Conservation (phyloP, 2,329 filamentous ascomycete genomes). For the Ophiocordyceps robertsii region DNA sequence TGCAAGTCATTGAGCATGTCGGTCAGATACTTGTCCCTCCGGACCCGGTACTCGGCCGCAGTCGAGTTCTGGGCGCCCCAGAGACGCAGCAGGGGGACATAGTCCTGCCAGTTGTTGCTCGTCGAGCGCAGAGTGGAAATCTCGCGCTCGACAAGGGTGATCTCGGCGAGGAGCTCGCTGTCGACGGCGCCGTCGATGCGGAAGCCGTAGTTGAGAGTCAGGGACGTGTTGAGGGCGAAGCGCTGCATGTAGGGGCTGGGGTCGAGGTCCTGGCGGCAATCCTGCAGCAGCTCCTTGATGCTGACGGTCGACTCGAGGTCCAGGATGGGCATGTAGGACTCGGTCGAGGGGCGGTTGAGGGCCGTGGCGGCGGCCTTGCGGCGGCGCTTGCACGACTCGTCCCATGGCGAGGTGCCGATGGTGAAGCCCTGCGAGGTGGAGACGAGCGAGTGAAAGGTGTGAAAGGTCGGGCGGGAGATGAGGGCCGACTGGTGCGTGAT, state of each 20-base stretch:
- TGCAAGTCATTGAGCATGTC: conserved; percentile 50
- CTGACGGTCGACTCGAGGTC: conserved; percentile 62
- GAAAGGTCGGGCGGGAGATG: conserved; percentile 64
- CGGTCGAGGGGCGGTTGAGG: conserved; percentile 60
- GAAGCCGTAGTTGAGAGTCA: conserved; percentile 69
- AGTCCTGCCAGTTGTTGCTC: conserved; percentile 76
- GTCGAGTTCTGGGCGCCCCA: conserved; percentile 47
- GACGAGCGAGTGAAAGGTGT: conserved; percentile 72
- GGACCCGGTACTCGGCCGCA: conserved; percentile 50
- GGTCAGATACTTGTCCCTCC: conserved; percentile 53
- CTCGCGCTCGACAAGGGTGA: conserved; percentile 60
- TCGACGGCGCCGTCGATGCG: conserved; percentile 60
- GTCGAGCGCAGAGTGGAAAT: conserved; percentile 67
- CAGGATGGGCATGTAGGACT: conserved; percentile 71
- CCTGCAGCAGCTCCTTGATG: conserved; percentile 56
- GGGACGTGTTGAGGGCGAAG: conserved; percentile 62
- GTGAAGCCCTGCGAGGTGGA: conserved; percentile 68
- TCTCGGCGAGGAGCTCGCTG: conserved; percentile 55
- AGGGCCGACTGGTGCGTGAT: conserved; percentile 66
- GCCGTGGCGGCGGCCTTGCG: conserved; percentile 70
- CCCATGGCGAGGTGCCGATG: conserved; percentile 74
- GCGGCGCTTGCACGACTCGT: conserved; percentile 64
- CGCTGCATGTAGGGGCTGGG: conserved; percentile 62
- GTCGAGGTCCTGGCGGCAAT: conserved; percentile 53
- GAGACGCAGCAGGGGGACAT: conserved; percentile 61